Conservation (phyloP, 768 basidiomycete species). For the Rhizopogon vulgaris region DNA sequence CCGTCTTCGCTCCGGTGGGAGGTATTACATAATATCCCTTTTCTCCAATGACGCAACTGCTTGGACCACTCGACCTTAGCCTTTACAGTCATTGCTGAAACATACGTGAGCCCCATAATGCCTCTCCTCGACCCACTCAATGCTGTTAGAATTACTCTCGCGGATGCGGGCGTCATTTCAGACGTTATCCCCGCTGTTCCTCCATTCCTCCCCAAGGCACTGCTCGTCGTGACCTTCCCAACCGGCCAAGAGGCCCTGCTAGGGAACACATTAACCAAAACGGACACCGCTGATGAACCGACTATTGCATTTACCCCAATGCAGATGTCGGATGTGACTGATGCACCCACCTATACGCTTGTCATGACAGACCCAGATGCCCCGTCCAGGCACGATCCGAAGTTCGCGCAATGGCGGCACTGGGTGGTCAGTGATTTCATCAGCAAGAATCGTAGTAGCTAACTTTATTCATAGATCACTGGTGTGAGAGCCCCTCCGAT, state of each 20-base stretch:
- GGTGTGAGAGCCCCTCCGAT: conserved; percentile 32
- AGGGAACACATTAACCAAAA: conserved; percentile 30
- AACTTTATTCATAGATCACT: conserved; percentile 22
- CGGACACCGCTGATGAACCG: conserved; percentile 45
- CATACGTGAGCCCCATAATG: background rate
- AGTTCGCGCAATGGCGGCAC: conserved; percentile 48
- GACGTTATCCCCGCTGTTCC: conserved; percentile 22
- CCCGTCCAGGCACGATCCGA: conserved; percentile 43
- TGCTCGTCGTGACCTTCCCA: conserved; percentile 24
- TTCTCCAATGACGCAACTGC: background rate
- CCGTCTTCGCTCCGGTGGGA: background rate
- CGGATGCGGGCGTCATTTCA: conserved; percentile 19
- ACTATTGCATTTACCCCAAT: conserved; percentile 40
- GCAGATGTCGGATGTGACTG: conserved; percentile 24
- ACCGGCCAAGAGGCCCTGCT: conserved; percentile 27
- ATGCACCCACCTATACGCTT: conserved; percentile 40
- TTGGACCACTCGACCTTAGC: background rate
- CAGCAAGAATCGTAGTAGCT: background rate
- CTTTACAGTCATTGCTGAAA: background rate
- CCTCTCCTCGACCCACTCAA: conserved; percentile 19
- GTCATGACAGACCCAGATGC: conserved; percentile 59
- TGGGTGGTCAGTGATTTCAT: conserved; percentile 39
- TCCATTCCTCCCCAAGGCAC: conserved; percentile 20
- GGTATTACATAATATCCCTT: background rate
- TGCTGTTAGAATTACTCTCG: conserved; percentile 11